These are phyloP conservation scores for Ophiosphaerella korrae DNA, from an alignment of 2,329 filamentous ascomycete genomes.

Conservation along the genomic window DNA sequence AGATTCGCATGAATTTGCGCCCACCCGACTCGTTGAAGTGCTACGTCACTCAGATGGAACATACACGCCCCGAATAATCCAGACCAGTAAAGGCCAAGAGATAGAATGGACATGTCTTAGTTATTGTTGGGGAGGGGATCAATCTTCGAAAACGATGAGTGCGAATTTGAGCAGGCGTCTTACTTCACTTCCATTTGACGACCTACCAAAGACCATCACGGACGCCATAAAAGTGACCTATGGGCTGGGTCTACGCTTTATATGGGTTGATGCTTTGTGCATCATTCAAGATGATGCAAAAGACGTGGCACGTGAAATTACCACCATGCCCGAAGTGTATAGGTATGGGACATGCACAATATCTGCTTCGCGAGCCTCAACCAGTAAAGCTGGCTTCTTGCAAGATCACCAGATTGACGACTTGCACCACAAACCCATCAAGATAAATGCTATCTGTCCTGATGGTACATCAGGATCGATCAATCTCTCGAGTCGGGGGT, in stretches of 20 bases:
- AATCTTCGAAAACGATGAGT: neutral
- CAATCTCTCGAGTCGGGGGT: neutral
- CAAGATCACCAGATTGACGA: neutral
- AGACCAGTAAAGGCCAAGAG: neutral
- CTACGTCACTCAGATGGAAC: neutral
- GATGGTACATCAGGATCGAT: neutral
- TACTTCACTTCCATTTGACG: neutral
- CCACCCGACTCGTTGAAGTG: neutral
- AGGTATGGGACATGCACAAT: conserved; percentile 1
- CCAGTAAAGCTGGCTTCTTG: neutral
- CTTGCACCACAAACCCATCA: neutral
- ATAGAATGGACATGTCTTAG: conserved; percentile 1
- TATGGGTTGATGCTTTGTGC: conserved; percentile 17
- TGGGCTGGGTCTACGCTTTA: conserved; percentile 2
- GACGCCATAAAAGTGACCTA: conserved; percentile 12
- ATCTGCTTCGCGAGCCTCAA: neutral
- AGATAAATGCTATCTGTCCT: neutral
- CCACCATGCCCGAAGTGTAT: conserved; percentile 16
- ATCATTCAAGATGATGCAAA: conserved; percentile 9
- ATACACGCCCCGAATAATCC: neutral
- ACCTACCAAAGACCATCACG: conserved; percentile 14
- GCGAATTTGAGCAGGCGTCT: neutral
- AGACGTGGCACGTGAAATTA: conserved; percentile 6
- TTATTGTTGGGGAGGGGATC: conserved; percentile 8
- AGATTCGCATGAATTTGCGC: neutral